A percentile compares a stretch with the other conserved stretches of the same genome.
Evolutionary conservation across 768 basidiomycete genomes (phyloP).

Genomic region (Lactarius psammicola): DNA sequence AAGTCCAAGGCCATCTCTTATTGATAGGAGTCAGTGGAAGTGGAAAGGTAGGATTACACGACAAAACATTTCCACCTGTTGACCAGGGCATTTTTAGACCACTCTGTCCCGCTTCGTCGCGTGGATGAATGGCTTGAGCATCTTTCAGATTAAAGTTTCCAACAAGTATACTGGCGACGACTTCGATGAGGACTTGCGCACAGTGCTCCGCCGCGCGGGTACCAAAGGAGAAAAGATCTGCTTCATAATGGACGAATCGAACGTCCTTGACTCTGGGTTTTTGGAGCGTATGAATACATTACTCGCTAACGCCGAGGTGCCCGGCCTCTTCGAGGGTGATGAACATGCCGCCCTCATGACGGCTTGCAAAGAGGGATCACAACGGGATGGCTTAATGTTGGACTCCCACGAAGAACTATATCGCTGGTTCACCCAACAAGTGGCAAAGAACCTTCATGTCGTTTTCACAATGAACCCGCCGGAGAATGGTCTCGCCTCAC

Average conservation of each 20-base stretch:
- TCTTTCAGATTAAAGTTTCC: slow-evolving; percentile 99
- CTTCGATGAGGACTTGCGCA: slow-evolving; percentile 96
- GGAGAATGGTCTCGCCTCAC: slow-evolving; percentile 89
- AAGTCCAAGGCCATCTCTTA: slow-evolving; percentile 93
- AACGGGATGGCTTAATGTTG: slow-evolving; percentile 95
- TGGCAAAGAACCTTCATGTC: slow-evolving; percentile 96
- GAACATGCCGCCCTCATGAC: slow-evolving; percentile 98
- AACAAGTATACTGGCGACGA: slow-evolving; percentile 99
- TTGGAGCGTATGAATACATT: slow-evolving; percentile 99
- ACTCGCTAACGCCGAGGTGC: slow-evolving; percentile 99
- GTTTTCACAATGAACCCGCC: slow-evolving; percentile 99
- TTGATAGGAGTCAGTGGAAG: slow-evolving; percentile 98
- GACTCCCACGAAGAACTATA: slow-evolving; percentile 98
- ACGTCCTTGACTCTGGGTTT: slow-evolving; percentile 98
- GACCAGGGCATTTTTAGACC: slow-evolving; percentile 55
- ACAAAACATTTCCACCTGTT: not conserved
- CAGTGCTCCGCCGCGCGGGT: slow-evolving; percentile 90
- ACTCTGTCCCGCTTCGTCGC: slow-evolving; percentile 97
- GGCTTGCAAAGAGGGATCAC: slow-evolving; percentile 99
- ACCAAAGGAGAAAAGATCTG: slow-evolving; percentile 99
- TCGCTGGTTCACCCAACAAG: slow-evolving; percentile 98
- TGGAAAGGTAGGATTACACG: slow-evolving; percentile 71
- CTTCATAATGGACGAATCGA: slow-evolving; percentile 99
- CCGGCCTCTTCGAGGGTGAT: slow-evolving; percentile 99
- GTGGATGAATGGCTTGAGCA: slow-evolving; percentile 99